phyloP scores from a whole-genome alignment of 1,139 yeast species.

The Pichia sp. region DNA sequence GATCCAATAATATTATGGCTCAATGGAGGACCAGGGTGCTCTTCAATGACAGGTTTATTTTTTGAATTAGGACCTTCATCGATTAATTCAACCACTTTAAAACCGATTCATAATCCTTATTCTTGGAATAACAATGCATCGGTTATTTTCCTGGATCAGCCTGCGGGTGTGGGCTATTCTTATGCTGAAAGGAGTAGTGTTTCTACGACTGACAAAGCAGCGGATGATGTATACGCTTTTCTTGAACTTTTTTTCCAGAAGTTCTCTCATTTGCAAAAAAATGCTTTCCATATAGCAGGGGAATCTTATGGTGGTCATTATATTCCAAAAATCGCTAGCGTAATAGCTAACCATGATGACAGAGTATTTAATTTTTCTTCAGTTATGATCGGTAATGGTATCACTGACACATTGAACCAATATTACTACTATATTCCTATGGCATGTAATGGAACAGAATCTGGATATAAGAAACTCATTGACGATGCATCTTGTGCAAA shows the following conservation, averaged over 20 bases:
- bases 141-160: slow-evolving; percentile 66
- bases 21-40: slow-evolving; percentile 74
- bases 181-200: slow-evolving; percentile 57
- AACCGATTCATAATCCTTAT: slow-evolving; percentile 51
- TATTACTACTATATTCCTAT: slow-evolving; percentile 86
- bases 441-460: slow-evolving; percentile 75
- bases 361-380: slow-evolving; percentile 81
- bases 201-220: slow-evolving; percentile 79
- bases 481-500: slow-evolving; percentile 70
- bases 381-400: slow-evolving; percentile 90
- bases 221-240: slow-evolving; percentile 88
- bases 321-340: slow-evolving; percentile 87
- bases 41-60: slow-evolving; percentile 58
- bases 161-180: slow-evolving; percentile 73
- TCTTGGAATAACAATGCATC: slow-evolving; percentile 68
- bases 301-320: slow-evolving; percentile 99
- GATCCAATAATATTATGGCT: slow-evolving; percentile 66
- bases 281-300: slow-evolving; percentile 91
- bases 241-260: slow-evolving; percentile 83
- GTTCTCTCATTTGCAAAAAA: slow-evolving; percentile 67
- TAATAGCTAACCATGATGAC: slow-evolving; percentile 71
- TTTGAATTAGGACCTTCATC: slow-evolving; percentile 64
- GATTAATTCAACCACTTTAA: slow-evolving; percentile 38
- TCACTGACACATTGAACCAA: slow-evolving; percentile 88
- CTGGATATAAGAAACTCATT: slow-evolving; percentile 76